These are phyloP conservation scores for Pulveroboletus ravenelii DNA, from an alignment of 768 basidiomycete species.

Conservation along the genomic window DNA sequence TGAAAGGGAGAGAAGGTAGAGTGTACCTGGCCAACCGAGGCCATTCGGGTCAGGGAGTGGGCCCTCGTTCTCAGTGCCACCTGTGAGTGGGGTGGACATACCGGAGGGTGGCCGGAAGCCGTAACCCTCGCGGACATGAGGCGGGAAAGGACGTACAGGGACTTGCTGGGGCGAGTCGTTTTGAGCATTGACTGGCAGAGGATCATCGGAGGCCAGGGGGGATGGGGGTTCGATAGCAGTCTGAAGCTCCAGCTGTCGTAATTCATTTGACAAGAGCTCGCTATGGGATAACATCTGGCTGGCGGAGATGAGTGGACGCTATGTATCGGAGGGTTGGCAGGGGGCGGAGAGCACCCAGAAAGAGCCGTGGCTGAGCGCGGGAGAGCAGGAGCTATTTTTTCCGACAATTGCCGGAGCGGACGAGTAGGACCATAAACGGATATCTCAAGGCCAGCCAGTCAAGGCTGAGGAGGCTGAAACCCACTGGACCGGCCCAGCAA, in stretches of 20 bases:
- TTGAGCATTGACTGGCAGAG: neutral
- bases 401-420: neutral
- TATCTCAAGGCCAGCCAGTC: conserved; percentile 18
- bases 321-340: neutral
- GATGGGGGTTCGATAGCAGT: too few relatives aligned
- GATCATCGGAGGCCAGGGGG: neutral
- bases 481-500: neutral
- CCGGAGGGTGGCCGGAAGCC: conserved; percentile 76
- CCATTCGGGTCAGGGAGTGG: conserved; percentile 58
- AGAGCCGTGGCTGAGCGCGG: neutral
- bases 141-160: conserved; percentile 18
- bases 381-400: too few relatives aligned
- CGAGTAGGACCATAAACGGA: conserved; percentile 22
- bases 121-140: conserved; percentile 66
- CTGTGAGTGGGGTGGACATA: conserved; percentile 52
- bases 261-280: conserved; percentile 41
- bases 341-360: neutral
- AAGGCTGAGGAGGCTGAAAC: neutral
- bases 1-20: conserved; percentile 4
- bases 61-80: conserved; percentile 24
- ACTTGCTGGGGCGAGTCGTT: conserved; percentile 14
- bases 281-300: conserved; percentile 31
- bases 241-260: conserved; percentile 43
- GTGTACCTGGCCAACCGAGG: conserved; percentile 87
- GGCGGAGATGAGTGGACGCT: neutral